Evolutionary conservation across 768 basidiomycete genomes (phyloP).

Genomic region (Phlegmacium glaucopus): DNA sequence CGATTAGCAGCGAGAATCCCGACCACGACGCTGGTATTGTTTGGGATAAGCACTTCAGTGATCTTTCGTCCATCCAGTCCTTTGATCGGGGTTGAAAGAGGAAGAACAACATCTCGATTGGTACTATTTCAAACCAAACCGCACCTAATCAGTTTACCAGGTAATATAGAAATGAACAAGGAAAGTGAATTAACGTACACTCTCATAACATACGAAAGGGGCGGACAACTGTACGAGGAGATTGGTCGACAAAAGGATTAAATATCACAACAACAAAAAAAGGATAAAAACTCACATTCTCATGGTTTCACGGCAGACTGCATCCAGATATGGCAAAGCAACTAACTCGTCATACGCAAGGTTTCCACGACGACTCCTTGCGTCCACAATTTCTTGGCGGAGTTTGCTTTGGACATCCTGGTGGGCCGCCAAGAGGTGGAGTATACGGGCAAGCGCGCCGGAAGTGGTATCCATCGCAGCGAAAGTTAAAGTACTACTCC

Average conservation of each 20-base stretch:
- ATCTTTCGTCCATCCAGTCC: constrained; percentile 18
- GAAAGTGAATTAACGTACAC: constrained; percentile 9
- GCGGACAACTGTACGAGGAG: constrained; percentile 8
- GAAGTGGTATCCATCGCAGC: constrained; percentile 25
- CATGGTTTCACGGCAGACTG: constrained; percentile 34
- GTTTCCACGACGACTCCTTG: constrained; percentile 16
- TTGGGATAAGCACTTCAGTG: constrained; percentile 30
- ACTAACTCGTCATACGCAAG: constrained; percentile 36
- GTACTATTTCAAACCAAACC: constrained; percentile 8
- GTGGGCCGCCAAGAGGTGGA: constrained; percentile 14
- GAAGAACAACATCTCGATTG: constrained; percentile 16
- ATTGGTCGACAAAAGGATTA: too few relatives aligned
- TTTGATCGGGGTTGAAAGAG: constrained; percentile 18
- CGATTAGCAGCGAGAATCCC: constrained; percentile 35
- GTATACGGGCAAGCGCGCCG: constrained; percentile 14
- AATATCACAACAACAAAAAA: not conserved
- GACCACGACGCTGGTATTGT: constrained; percentile 27
- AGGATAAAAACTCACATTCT: constrained; percentile 24
- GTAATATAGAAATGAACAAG: not conserved
- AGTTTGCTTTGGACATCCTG: constrained; percentile 20
- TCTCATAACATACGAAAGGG: constrained; percentile 17
- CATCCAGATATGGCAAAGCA: constrained; percentile 33
- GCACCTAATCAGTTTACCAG: not conserved
- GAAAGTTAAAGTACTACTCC: constrained; percentile 18
- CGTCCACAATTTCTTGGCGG: constrained; percentile 19